Evolutionary conservation across 805 yeast genomes (phyloP).

Genomic region (Sugiyamaella valdiviana): DNA sequence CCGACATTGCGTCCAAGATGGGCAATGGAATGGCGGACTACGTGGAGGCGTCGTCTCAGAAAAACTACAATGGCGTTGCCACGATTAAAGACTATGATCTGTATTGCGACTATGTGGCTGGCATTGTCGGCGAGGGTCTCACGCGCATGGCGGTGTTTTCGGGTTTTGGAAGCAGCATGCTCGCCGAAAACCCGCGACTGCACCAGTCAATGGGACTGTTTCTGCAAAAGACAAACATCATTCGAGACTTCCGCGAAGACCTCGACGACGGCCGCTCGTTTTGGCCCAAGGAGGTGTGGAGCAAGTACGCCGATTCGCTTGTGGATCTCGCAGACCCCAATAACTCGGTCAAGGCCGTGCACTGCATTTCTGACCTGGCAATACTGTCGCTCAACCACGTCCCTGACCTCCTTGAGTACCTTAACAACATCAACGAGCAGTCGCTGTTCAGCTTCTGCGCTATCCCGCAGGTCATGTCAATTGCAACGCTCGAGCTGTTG

Average conservation of each 20-base stretch:
- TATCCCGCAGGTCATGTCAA: conserved; percentile 98
- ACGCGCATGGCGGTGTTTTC: conserved; percentile 78
- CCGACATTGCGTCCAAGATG: conserved; percentile 76
- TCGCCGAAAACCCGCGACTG: conserved; percentile 49
- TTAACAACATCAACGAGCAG: conserved; percentile 71
- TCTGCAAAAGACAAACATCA: conserved; percentile 91
- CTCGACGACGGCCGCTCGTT: conserved; percentile 85
- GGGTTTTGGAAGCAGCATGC: conserved; percentile 51
- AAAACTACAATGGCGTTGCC: conserved; percentile 70
- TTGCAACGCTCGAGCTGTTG: conserved; percentile 83
- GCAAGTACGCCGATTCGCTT: conserved; percentile 59
- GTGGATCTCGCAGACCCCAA: conserved; percentile 52
- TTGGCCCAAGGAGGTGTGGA: conserved; percentile 96
- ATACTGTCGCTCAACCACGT: conserved; percentile 74
- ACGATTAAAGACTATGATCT: conserved; percentile 78
- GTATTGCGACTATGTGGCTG: conserved; percentile 97
- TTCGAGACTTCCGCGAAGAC: conserved; percentile 92
- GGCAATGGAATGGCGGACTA: conserved; percentile 98
- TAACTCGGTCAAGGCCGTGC: conserved; percentile 48
- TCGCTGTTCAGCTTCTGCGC: conserved; percentile 88
- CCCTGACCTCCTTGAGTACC: conserved; percentile 65
- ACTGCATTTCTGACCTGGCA: conserved; percentile 76
- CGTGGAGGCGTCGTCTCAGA: conserved; percentile 59
- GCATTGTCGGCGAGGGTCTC: conserved; percentile 93
- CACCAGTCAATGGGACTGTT: conserved; percentile 90